Percentiles rank a stretch among this genome's conserved stretches.
Evolutionary conservation across 495 filamentous ascomycete species (phyloP).

Genomic region (Penicillium simplicissimum): DNA sequence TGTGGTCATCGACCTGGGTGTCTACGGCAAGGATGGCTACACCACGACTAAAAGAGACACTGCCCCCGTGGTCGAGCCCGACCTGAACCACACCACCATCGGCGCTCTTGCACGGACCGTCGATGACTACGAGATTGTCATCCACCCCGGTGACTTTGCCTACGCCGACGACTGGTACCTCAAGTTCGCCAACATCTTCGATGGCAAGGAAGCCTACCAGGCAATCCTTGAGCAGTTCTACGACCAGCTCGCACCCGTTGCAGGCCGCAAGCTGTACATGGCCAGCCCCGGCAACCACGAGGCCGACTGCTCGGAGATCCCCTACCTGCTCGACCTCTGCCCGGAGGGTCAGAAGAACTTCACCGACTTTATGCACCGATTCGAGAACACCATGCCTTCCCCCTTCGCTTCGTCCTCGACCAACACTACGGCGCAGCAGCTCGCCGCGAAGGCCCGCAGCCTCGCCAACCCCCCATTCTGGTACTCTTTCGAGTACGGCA

Average conservation of each 20-base stretch:
- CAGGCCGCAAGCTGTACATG: conserved; percentile 52
- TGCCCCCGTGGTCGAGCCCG: conserved; percentile 53
- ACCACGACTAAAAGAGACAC: conserved; percentile 55
- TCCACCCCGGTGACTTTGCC: conserved; percentile 58
- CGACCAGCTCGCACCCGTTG: conserved; percentile 47
- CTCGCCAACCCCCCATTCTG: conserved; percentile 62
- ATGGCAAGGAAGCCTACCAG: conserved; percentile 51
- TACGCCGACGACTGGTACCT: conserved; percentile 57
- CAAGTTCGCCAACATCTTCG: conserved; percentile 36
- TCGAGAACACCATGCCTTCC: conserved; percentile 50
- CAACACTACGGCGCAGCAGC: conserved; percentile 45
- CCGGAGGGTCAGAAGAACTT: conserved; percentile 60
- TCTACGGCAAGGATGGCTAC: conserved; percentile 58
- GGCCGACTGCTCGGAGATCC: conserved; percentile 50
- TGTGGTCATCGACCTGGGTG: conserved; percentile 56
- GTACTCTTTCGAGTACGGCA: conserved; percentile 66
- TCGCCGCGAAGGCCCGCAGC: conserved; percentile 47
- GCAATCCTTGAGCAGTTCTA: conserved; percentile 58
- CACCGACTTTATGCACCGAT: conserved; percentile 59
- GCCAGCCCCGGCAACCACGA: conserved; percentile 58
- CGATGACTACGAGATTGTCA: conserved; percentile 59
- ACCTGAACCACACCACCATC: conserved; percentile 64
- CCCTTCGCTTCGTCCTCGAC: conserved; percentile 48
- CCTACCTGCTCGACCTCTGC: conserved; percentile 47
- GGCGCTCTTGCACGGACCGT: conserved; percentile 54